Conservation (phyloP, 192 early-diverging fungal species). For the Gaertneriomyces sp. region DNA sequence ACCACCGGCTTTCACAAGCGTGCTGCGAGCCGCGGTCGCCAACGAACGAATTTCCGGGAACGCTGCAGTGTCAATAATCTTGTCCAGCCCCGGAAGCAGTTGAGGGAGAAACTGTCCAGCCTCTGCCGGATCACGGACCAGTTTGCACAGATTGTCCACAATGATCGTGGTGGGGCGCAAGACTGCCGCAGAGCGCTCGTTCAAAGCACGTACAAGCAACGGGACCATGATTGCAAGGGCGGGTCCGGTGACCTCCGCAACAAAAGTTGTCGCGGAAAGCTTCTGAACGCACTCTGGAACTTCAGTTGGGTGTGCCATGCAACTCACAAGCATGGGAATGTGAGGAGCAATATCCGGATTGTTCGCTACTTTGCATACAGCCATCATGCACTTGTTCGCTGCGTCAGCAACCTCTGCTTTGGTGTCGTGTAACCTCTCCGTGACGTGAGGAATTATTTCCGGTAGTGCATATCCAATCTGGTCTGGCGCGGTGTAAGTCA, state of each 20-base stretch:
- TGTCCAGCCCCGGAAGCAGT: slow-evolving; percentile 69
- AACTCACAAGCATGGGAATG: slow-evolving; percentile 66
- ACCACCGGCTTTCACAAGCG: slow-evolving; percentile 51
- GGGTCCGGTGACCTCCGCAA: slow-evolving; percentile 65
- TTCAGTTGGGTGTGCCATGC: slow-evolving; percentile 72
- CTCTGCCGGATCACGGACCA: slow-evolving; percentile 69
- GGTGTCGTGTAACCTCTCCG: slow-evolving; percentile 73
- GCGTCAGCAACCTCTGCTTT: slow-evolving; percentile 60
- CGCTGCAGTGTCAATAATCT: slow-evolving; percentile 67
- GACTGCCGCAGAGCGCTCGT: slow-evolving; percentile 62
- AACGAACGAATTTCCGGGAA: slow-evolving; percentile 63
- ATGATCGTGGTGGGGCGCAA: slow-evolving; percentile 69
- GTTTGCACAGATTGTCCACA: slow-evolving; percentile 81
- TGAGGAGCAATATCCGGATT: slow-evolving; percentile 77
- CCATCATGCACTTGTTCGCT: slow-evolving; percentile 61
- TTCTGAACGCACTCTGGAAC: slow-evolving; percentile 70
- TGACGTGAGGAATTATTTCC: slow-evolving; percentile 67
- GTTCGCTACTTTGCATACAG: slow-evolving; percentile 63
- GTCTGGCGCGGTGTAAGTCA: slow-evolving; percentile 40
- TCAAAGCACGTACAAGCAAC: slow-evolving; percentile 48
- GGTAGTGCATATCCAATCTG: slow-evolving; percentile 43
- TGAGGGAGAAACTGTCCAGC: slow-evolving; percentile 76
- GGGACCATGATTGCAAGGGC: slow-evolving; percentile 75
- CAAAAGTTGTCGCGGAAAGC: slow-evolving; percentile 73
- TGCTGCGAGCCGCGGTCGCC: slow-evolving; percentile 60